Evolutionary conservation across 2,329 filamentous ascomycete species (phyloP).

Genomic region (Stachybotrys chartarum): DNA sequence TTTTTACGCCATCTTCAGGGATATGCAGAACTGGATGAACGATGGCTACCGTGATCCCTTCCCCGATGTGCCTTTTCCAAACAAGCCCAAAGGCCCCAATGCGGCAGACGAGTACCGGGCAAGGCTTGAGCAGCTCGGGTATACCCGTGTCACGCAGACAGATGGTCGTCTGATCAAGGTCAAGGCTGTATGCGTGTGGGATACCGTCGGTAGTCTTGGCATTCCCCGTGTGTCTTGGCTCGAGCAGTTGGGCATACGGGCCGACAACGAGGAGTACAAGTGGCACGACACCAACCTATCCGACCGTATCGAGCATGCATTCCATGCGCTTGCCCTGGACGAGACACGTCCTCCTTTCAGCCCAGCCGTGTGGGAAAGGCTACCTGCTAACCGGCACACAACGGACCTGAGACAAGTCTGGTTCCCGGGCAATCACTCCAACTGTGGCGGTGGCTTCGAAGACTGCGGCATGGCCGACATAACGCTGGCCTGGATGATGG

Average conservation of each 20-base stretch:
- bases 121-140: slow-evolving; percentile 33
- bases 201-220: slow-evolving; percentile 35
- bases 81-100: slow-evolving; percentile 39
- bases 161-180: slow-evolving; percentile 36
- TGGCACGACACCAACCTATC: slow-evolving; percentile 49
- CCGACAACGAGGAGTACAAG: slow-evolving; percentile 38
- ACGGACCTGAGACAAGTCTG: slow-evolving; percentile 46
- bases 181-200: slow-evolving; percentile 39
- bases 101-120: slow-evolving; percentile 36
- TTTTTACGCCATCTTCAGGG: slow-evolving; percentile 50
- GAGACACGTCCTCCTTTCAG: slow-evolving; percentile 47
- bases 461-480: slow-evolving; percentile 38
- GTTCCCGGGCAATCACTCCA: slow-evolving; percentile 67
- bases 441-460: slow-evolving; percentile 62
- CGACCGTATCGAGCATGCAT: slow-evolving; percentile 46
- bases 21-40: slow-evolving; percentile 47
- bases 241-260: slow-evolving; percentile 37
- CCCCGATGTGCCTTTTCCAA: slow-evolving; percentile 35
- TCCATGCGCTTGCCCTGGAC: slow-evolving; percentile 52
- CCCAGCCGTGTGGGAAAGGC: slow-evolving; percentile 48
- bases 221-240: slow-evolving; percentile 39
- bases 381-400: slow-evolving; percentile 24
- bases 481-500: slow-evolving; percentile 44
- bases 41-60: slow-evolving; percentile 38
- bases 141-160: slow-evolving; percentile 34